These are phyloP conservation scores for Pontederia crassipes DNA, from an alignment of 176 grass and related monocot species.

Conservation along the genomic window DNA sequence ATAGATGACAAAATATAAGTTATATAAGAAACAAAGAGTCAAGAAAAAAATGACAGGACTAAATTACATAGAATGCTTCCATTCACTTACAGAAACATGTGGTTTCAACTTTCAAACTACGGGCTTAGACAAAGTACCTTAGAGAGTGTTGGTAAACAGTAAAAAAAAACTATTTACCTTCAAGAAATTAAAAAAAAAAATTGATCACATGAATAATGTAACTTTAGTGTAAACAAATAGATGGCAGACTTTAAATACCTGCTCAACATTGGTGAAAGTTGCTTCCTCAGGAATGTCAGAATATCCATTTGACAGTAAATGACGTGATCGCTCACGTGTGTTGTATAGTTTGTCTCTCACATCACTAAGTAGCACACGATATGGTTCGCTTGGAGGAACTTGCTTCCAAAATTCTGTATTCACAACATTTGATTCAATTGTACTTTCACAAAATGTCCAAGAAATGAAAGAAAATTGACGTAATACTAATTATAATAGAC, in stretches of 20 bases:
- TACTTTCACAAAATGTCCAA: no score
- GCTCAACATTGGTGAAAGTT: slow-evolving; percentile 73
- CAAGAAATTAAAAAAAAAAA: neutral
- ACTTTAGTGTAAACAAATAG: neutral
- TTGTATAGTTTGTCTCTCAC: slow-evolving; percentile 90
- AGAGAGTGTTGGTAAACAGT: no score
- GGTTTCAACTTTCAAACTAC: no score
- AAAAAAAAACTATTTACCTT: no score
- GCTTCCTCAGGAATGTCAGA: slow-evolving; percentile 88
- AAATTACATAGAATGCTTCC: neutral
- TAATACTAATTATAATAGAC: no score
- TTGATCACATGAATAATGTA: neutral
- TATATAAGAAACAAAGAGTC: slow-evolving; percentile 19
- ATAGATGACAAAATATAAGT: neutral
- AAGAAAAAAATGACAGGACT: neutral
- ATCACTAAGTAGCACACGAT: slow-evolving; percentile 84
- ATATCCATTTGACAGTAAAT: slow-evolving; percentile 80
- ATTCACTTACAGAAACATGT: no score
- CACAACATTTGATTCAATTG: neutral
- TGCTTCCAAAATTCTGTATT: slow-evolving; percentile 97
- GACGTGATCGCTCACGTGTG: slow-evolving; percentile 66
- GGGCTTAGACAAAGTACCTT: no score
- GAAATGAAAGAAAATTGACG: no score
- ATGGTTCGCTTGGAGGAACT: slow-evolving; percentile 84
- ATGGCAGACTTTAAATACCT: slow-evolving; percentile 26